Conservation (phyloP, 2,329 filamentous ascomycete genomes). For the Diplodia mutila region DNA sequence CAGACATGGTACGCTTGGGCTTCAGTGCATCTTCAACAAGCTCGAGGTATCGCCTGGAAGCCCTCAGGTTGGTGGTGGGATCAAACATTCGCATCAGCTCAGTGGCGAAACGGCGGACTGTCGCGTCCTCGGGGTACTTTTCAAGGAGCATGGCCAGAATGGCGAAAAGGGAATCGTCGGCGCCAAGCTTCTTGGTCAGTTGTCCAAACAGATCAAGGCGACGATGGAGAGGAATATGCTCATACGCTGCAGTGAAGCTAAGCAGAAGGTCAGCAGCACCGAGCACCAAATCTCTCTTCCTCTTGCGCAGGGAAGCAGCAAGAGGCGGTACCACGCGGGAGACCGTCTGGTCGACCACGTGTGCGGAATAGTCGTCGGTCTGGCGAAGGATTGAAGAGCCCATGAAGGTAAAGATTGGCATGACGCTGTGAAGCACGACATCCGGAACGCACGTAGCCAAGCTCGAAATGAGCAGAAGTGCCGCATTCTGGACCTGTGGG, state of each 20-base stretch:
- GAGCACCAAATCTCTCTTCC: constrained; percentile 75
- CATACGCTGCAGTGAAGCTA: constrained; percentile 94
- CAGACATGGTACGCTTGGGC: constrained; percentile 73
- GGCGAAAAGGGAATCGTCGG: constrained; percentile 85
- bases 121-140: constrained; percentile 77
- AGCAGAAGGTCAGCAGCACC: constrained; percentile 88
- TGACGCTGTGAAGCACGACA: constrained; percentile 91
- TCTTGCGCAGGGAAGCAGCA: constrained; percentile 78
- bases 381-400: constrained; percentile 87
- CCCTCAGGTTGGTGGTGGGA: constrained; percentile 73
- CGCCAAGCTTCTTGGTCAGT: constrained; percentile 80
- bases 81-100: constrained; percentile 75
- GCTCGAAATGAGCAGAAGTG: constrained; percentile 83
- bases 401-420: constrained; percentile 99
- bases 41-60: constrained; percentile 75
- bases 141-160: constrained; percentile 89
- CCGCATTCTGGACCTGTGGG: constrained; percentile 90
- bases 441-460: constrained; percentile 88
- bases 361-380: constrained; percentile 94
- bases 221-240: constrained; percentile 89
- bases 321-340: constrained; percentile 91
- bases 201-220: constrained; percentile 82
- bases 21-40: constrained; percentile 76
- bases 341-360: constrained; percentile 91
- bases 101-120: constrained; percentile 73